These are phyloP conservation scores for Umbelopsis isabellina DNA, from an alignment of 192 early-diverging fungal genomes.

Conservation along the genomic window DNA sequence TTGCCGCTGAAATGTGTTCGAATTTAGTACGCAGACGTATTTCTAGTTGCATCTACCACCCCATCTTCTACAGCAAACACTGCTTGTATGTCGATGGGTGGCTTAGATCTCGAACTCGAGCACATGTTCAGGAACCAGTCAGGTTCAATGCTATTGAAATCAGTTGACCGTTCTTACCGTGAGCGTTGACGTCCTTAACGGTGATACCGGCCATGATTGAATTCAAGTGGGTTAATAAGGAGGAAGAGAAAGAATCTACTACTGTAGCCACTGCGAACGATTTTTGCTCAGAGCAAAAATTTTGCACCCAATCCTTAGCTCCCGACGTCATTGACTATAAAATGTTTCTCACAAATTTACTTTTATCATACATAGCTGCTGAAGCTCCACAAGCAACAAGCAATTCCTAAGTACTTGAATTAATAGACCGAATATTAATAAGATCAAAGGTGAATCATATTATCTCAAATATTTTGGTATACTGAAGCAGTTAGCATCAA, in stretches of 20 bases:
- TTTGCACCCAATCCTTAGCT: conserved; percentile 17
- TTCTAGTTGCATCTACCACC: too few relatives aligned
- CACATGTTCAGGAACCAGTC: background rate
- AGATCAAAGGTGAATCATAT: too few relatives aligned
- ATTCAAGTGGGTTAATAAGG: conserved; percentile 38
- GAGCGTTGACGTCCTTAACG: conserved; percentile 97
- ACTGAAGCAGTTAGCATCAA: too few relatives aligned
- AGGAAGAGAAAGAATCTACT: conserved; percentile 22
- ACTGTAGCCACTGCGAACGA: conserved; percentile 14
- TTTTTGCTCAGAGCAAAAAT: conserved; percentile 17
- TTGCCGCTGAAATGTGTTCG: too few relatives aligned
- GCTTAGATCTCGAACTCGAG: conserved; percentile 10
- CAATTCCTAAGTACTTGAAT: too few relatives aligned
- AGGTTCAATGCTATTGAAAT: background rate
- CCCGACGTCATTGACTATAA: conserved; percentile 1
- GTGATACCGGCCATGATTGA: conserved; percentile 73
- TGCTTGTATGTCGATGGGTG: background rate
- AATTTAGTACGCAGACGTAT: background rate
- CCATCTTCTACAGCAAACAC: background rate
- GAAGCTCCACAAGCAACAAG: too few relatives aligned
- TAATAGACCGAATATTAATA: too few relatives aligned
- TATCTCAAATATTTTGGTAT: too few relatives aligned
- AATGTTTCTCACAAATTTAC: too few relatives aligned
- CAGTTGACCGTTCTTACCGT: conserved; percentile 48
- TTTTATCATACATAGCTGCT: too few relatives aligned